These are phyloP conservation scores for Elaeis guineensis DNA, from an alignment of 176 grass and related monocot genomes.

Conservation along the genomic window DNA sequence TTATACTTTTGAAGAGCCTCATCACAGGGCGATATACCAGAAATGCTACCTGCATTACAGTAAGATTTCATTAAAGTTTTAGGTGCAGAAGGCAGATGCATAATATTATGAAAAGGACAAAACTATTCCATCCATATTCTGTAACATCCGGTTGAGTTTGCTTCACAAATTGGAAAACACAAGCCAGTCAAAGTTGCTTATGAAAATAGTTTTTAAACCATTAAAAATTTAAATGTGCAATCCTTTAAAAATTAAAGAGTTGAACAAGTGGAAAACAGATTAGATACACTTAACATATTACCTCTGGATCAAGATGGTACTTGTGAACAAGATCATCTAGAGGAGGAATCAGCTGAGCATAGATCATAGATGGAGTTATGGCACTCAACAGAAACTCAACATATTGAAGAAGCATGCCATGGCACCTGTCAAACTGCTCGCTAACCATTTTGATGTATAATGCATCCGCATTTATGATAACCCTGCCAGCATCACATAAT, in stretches of 20 bases:
- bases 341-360: constrained; percentile 76
- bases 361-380: constrained; percentile 46
- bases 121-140: not conserved
- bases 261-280: constrained; percentile 2
- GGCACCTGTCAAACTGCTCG: constrained; percentile 96
- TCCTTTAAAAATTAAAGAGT: not conserved
- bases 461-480: constrained; percentile 87
- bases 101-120: too few species aligned
- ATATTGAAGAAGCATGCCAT: constrained; percentile 92
- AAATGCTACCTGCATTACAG: constrained; percentile 84
- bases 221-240: not conserved
- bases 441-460: constrained; percentile 99
- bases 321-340: constrained; percentile 81
- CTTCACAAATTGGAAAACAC: not conserved
- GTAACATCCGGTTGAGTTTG: constrained; percentile 14
- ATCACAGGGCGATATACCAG: constrained; percentile 97
- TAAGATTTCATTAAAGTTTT: not conserved
- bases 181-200: too few species aligned
- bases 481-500: constrained; percentile 23
- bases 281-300: constrained; percentile 17
- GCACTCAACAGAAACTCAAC: constrained; percentile 93
- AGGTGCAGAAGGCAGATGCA: too few species aligned
- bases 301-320: constrained; percentile 96
- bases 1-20: constrained; percentile 77
- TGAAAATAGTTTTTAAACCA: too few species aligned